phyloP scores from a whole-genome alignment of 139 green algal species.

The Bryopsis sp. region DNA sequence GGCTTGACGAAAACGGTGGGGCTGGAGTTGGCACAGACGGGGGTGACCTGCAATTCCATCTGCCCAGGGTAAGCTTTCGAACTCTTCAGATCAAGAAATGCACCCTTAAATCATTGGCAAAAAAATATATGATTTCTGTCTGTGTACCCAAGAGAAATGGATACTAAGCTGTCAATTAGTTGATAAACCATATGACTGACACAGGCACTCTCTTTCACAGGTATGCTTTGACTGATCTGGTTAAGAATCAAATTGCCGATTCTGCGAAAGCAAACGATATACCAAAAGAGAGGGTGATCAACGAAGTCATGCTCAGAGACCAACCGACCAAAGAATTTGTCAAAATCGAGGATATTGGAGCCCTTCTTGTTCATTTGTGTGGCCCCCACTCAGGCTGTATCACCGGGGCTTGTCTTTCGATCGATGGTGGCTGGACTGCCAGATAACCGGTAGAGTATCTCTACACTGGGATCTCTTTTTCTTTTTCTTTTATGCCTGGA shows the following conservation, averaged over 20 bases:
- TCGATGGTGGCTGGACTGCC: conserved; percentile 56
- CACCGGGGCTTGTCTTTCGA: conserved; percentile 65
- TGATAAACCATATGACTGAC: not conserved
- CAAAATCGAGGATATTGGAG: conserved; percentile 56
- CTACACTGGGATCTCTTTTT: not conserved
- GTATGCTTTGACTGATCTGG: conserved; percentile 57
- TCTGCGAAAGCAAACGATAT: conserved; percentile 60
- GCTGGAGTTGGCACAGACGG: conserved; percentile 56
- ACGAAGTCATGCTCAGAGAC: conserved; percentile 75
- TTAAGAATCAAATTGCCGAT: conserved; percentile 59
- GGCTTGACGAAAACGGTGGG: conserved; percentile 75
- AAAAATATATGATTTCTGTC: not conserved
- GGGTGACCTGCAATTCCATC: conserved; percentile 67
- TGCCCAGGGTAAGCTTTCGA: conserved; percentile 37
- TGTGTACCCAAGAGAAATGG: conserved; percentile 4
- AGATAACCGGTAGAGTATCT: not conserved
- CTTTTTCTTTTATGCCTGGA: not conserved
- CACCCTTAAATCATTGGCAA: too few relatives aligned
- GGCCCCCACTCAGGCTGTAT: conserved; percentile 60
- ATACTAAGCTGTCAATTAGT: not conserved
- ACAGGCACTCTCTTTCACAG: not conserved
- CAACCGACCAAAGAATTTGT: conserved; percentile 86
- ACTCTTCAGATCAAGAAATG: too few relatives aligned
- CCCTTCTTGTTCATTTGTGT: conserved; percentile 61
- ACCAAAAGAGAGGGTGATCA: conserved; percentile 51